Base-by-base conservation (phyloP, 805 yeast genomes). In the Ogataea haglerorum region DNA sequence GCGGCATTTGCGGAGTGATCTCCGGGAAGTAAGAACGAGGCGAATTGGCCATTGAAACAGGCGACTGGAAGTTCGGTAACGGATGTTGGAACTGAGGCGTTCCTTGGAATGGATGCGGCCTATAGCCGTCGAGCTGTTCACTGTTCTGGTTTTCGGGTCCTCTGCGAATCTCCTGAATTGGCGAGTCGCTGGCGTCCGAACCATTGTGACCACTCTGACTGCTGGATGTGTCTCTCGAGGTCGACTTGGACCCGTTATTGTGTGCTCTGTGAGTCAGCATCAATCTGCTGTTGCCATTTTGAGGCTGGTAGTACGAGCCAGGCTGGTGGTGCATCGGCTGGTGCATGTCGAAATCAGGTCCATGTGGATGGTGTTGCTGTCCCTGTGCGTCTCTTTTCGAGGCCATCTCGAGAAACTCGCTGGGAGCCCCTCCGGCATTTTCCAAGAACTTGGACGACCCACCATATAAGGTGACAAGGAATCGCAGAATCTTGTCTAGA, bases 381-480 rank as follows among this genome's bases (percentile, higher is more conserved):
- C 38, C 48, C 29, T 34, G 34, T 10, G 27, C n/a, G 23, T 43
- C 34, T 16, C 47, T 34, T 14, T 42, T 40, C 2, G 50, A 13
- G 18, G 36, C 48, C 21, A 53, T 16, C 19, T 54, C 58, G 23
- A 53, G 34, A 10, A 53, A 32, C 15, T 50, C 60, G 30, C 39
- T 46, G 8, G 43, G 21, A n/a, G 38, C 26, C 8, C 40, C 33
- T 17, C 38, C 49, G 13, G 47, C 47, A 28, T 49, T 51, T 30
- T 61, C 65, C 39, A 61, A 43, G 25, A 60, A 52, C 40, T 58
- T 63, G 8, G 62, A 76, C 17, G 80, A 74, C 14, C 80, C 77
- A 49, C 90, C 90, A 54, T 84, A 85, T 3, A 91, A 75, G 5
- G 90, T 77, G 2, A 96, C 95, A 54, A 93, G 69, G 51, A 93